A percentile compares a stretch with the other conserved stretches of the same genome.
Conservation (phyloP, 495 filamentous ascomycete species). For the Xylaria grammica region DNA sequence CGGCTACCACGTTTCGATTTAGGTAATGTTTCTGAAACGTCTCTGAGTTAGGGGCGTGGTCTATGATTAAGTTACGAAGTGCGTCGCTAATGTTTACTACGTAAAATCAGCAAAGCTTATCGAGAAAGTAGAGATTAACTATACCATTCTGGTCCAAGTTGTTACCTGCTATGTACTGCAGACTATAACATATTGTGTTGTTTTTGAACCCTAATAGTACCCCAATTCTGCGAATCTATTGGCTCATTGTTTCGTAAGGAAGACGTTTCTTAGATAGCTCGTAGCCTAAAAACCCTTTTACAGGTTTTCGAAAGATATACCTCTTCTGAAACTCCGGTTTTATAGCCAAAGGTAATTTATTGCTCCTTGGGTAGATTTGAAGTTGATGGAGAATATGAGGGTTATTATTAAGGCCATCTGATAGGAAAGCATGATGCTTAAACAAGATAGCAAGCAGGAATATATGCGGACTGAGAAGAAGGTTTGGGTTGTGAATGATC, state of each 20-base stretch:
- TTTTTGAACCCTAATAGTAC: not conserved
- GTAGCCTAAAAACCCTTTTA: not conserved
- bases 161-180: not conserved
- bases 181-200: not conserved
- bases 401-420: not conserved
- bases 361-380: not conserved
- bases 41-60: not conserved
- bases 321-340: too few relatives aligned
- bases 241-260: not conserved
- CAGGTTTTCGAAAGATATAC: too few relatives aligned
- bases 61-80: not conserved
- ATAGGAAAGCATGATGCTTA: too few relatives aligned
- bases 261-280: not conserved
- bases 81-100: not conserved
- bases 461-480: not conserved
- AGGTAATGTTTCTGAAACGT: not conserved
- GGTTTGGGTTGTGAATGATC: not conserved
- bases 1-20: not conserved
- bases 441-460: not conserved
- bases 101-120: too few relatives aligned
- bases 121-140: too few relatives aligned
- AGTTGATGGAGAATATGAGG: not conserved
- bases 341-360: too few relatives aligned
- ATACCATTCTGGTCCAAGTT: not conserved
- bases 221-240: not conserved